A percentile compares a stretch with the other conserved stretches of the same genome.
These are phyloP conservation scores for Fusarium pilosicola DNA, from an alignment of 2,329 filamentous ascomycete species.

Conservation along the genomic window DNA sequence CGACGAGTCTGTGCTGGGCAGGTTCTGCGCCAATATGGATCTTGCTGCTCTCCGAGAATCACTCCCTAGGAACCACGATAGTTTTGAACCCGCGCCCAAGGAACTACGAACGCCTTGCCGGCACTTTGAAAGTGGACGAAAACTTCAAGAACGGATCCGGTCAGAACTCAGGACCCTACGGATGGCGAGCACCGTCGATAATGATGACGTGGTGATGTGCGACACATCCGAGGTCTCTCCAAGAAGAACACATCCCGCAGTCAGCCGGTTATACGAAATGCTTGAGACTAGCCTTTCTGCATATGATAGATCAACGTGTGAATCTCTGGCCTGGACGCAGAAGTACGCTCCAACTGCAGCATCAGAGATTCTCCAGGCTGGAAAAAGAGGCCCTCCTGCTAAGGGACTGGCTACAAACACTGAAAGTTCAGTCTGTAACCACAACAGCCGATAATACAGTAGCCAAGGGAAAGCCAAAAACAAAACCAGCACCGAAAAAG, in stretches of 20 bases:
- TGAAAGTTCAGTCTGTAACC: slow-evolving; percentile 81
- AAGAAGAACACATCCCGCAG: slow-evolving; percentile 62
- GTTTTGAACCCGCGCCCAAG: slow-evolving; percentile 56
- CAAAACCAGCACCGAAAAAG: slow-evolving; percentile 58
- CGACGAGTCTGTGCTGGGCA: slow-evolving; percentile 56
- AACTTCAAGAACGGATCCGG: slow-evolving; percentile 61
- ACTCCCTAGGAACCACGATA: slow-evolving; percentile 48
- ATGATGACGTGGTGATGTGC: slow-evolving; percentile 48
- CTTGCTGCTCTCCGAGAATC: slow-evolving; percentile 42
- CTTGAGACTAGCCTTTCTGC: slow-evolving; percentile 74
- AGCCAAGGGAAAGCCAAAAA: slow-evolving; percentile 44
- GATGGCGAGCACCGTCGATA: background rate
- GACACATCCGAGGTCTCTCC: slow-evolving; percentile 44
- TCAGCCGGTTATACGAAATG: slow-evolving; percentile 67
- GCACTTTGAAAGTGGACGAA: slow-evolving; percentile 67
- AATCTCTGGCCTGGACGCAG: slow-evolving; percentile 77
- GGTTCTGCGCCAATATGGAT: slow-evolving; percentile 42
- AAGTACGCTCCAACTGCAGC: slow-evolving; percentile 83
- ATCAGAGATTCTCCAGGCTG: slow-evolving; percentile 78
- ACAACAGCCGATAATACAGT: slow-evolving; percentile 58
- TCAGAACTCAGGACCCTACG: slow-evolving; percentile 55
- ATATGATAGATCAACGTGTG: slow-evolving; percentile 82
- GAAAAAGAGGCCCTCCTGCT: slow-evolving; percentile 76
- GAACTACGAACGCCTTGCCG: slow-evolving; percentile 65
- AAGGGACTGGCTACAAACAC: slow-evolving; percentile 80